A percentile compares a stretch with the other conserved stretches of the same genome.
These are phyloP conservation scores for Peribolospora kevripleyi DNA, from an alignment of 768 basidiomycete genomes.

Conservation along the genomic window DNA sequence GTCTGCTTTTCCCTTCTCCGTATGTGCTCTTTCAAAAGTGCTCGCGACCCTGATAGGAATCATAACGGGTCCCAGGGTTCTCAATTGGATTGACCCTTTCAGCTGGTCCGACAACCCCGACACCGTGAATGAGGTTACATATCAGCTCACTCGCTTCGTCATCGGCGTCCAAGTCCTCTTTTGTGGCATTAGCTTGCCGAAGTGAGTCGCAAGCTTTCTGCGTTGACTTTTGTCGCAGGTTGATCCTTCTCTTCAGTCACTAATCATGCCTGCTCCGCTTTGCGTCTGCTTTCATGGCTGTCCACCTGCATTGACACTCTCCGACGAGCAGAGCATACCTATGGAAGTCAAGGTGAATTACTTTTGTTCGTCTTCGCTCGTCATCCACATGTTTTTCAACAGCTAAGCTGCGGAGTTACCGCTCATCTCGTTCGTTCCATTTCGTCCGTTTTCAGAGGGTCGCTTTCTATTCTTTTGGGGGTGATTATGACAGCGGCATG, in stretches of 20 bases:
- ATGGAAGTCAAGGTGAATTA: constrained; percentile 13
- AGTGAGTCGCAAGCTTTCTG: constrained; percentile 1
- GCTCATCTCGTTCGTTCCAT: too few species aligned
- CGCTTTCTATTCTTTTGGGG: constrained; percentile 18
- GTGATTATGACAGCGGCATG: constrained; percentile 24
- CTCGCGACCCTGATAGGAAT: constrained; percentile 15
- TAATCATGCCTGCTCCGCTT: background rate
- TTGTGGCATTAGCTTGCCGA: constrained; percentile 19
- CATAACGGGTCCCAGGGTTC: constrained; percentile 18
- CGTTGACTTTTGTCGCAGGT: background rate
- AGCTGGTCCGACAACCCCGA: constrained; percentile 15
- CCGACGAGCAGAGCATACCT: constrained; percentile 16
- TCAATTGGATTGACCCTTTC: constrained; percentile 19
- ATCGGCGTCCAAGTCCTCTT: constrained; percentile 21
- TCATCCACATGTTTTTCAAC: too few species aligned
- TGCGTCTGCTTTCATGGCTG: too few species aligned
- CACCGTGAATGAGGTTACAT: constrained; percentile 7
- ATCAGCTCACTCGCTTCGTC: constrained; percentile 19
- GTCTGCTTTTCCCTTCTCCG: background rate
- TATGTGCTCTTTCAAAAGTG: background rate
- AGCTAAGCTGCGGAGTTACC: too few species aligned
- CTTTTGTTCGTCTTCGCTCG: too few species aligned
- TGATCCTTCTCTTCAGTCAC: background rate
- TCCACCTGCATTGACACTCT: too few species aligned
- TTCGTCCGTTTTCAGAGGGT: background rate